Evolutionary conservation across 2,329 filamentous ascomycete genomes (phyloP), one percentile per base, ranked within the genome.

Genomic region (Dothidotthia symphoricarpi): DNA sequence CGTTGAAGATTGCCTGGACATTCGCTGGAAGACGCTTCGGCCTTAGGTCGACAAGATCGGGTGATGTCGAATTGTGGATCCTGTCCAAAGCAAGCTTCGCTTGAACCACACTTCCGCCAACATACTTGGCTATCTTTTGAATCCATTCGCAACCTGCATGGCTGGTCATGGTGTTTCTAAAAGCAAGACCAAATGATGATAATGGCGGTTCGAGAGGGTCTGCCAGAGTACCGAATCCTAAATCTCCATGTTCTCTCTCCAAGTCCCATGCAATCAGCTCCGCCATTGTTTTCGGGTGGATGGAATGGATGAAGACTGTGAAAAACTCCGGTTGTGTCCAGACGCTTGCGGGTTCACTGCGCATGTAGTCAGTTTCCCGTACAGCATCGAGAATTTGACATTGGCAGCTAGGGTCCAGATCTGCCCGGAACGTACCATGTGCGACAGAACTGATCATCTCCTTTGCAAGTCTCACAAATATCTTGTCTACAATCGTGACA

Each of bases 11-110:
- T 9, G 33, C 32, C 24, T 33, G 39, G 6, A 41, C 25, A 33
- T 41, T 41, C 14, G 24, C 19, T 16, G 32, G 28, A 12, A 41
- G 32, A 14, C 39, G 39, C 14, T 36, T 24, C 24, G 39, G 31
- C 15, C 15, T 35, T 12, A 40, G 17, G 16, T 40, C 27, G 15
- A 43, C 16, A 14, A 11, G n/a, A 17, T 37, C 25, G 11, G 36
- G 41, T 4, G 32, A 44, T 15, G 32, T 9, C 28, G 30, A 28
- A 8, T 14, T 39, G 29, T 44, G 41, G 13, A 39, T 39, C 16
- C 41, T 36, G 41, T 44, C 41, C n/a, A 44, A 29, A 14, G 29
- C 41, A 29, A 44, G 41, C 33, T 44, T 44, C 3, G 28, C 33
- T 31, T 44, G 41, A 14, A 39, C 13, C 15, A 39, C 24, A 15